Evolutionary conservation across 1,139 yeast species (phyloP), one percentile per base, ranked within the genome.

Genomic region (Geotrichum klebahnii): DNA sequence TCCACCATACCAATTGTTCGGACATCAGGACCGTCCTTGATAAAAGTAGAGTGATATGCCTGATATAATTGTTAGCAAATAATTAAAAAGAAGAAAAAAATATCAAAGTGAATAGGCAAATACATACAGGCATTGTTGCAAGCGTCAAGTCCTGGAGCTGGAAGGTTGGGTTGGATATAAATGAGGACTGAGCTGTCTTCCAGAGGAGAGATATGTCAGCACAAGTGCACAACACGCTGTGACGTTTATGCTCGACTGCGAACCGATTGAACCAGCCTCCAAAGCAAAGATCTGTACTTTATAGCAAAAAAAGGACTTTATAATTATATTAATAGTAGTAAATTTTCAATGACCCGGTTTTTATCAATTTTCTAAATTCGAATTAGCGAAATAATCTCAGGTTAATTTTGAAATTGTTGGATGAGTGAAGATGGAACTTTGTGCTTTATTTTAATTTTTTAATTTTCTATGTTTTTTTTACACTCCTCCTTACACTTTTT

Each of bases 31-130:
- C 48, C 53, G 37, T 57, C 48, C 34, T 42, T 58, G 38, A 60
- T 59, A 57, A 61, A 61, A 1, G 56, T 52, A 10, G 63, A 60
- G 46, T 61, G 64, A 53, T 61, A 48, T 22, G 51, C 51, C 51
- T 48, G 37, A 12, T 34, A 19, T 36, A 19, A 14, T 24, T 12
- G 42, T 28, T 12, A 16, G 31, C 23, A 10, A 35, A 3, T 28
- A 16, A 10, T 22, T 32, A n/a, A n/a, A n/a, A n/a, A n/a, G n/a
- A n/a, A n/a, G n/a, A n/a, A n/a, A n/a, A n/a, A n/a, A n/a, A n/a
- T 23, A 26, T 20, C 32, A 20, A n/a, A 20, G 6, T 17, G 19
- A 14, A 4, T 22, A 14, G 16, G 8, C 3, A 10, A 10, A 26
- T 23, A 37, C 48, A 16, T 45, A 45, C 48, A 17, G 48, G 48